phyloP scores from a whole-genome alignment of 2,329 filamentous ascomycete species.

The Volutella citrinella region DNA sequence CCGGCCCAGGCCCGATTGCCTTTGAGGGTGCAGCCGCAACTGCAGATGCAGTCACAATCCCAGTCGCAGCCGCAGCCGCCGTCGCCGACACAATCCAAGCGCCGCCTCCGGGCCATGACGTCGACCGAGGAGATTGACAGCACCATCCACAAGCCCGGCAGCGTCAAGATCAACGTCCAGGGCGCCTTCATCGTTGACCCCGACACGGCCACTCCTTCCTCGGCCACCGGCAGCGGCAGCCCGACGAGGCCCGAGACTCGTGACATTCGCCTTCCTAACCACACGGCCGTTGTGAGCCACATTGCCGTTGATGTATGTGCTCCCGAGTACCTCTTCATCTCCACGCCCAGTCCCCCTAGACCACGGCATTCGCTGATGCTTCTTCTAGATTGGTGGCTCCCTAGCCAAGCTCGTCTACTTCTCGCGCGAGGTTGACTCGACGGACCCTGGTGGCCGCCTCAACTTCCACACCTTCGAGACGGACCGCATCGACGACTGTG shows the following conservation, averaged over 20 bases:
- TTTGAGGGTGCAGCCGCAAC: conserved; percentile 2
- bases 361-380: no score
- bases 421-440: conserved; percentile 77
- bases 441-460: conserved; percentile 79
- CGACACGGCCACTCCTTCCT: conserved; percentile 54
- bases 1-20: no score
- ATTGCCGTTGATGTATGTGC: conserved; percentile 86
- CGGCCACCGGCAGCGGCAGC: conserved; percentile 32
- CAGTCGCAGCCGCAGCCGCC: no score
- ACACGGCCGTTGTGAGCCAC: conserved; percentile 92
- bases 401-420: conserved; percentile 98
- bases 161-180: conserved; percentile 92
- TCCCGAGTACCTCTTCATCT: conserved; percentile 2
- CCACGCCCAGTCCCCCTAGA: conserved; percentile 10
- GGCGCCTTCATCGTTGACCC: conserved; percentile 96
- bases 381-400: conserved; percentile 95
- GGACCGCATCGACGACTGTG: conserved; percentile 87
- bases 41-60: not conserved
- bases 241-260: conserved; percentile 67
- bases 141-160: conserved; percentile 60
- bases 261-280: conserved; percentile 94
- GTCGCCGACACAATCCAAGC: conserved; percentile 15
- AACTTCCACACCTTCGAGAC: conserved; percentile 98
- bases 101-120: conserved; percentile 35
- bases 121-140: conserved; percentile 58